Evolutionary conservation across 371 early-diverging fungal species (phyloP), one percentile per base, ranked within the genome.

Genomic region (Mucor piriformis): DNA sequence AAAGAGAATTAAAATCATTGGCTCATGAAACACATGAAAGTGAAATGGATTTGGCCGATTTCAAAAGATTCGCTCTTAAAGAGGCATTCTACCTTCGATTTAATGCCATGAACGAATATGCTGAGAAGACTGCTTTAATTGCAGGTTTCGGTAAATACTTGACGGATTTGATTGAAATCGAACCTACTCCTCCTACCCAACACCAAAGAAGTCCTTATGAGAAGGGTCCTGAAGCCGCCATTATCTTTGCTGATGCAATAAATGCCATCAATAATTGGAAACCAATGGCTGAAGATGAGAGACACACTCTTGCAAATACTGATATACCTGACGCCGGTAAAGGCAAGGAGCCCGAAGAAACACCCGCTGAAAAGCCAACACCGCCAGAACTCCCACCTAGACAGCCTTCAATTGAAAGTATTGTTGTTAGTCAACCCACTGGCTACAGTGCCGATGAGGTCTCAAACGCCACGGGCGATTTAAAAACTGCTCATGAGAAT

Each of bases 81-180:
- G 81, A 80, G 51, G 81, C 81, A 1, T 77, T 80, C 49, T 80
- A 80, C 50, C 44, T 77, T 37, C 70, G 77, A n/a, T 75, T 80
- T 43, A 80, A 80, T 57, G 77, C 81, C 4, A 61, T 77, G 69
- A 60, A 62, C 35, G 81, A 77, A 29, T 73, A 70, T 64, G 77
- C 77, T 3, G 72, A 77, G 50, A 80, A 80, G 57, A 58, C 66
- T 3, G 66, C 74, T 2, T 62, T 80, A 25, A 64, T 80, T 50
- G 77, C 81, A 16, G 81, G 81, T 7, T 80, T 80, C 64, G 81
- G 76, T 13, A 76, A 73, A 57, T 80, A 80, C 27, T 66, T 80
- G 27, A 70, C 72, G 0, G 81, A 80, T 62, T 54, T 74, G 42
- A 63, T 80, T 20, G 69, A 77, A 27, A 73, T 74, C 21, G 70